These are phyloP conservation scores for Leccinum incarnatum DNA, from an alignment of 768 basidiomycete genomes.

Conservation along the genomic window DNA sequence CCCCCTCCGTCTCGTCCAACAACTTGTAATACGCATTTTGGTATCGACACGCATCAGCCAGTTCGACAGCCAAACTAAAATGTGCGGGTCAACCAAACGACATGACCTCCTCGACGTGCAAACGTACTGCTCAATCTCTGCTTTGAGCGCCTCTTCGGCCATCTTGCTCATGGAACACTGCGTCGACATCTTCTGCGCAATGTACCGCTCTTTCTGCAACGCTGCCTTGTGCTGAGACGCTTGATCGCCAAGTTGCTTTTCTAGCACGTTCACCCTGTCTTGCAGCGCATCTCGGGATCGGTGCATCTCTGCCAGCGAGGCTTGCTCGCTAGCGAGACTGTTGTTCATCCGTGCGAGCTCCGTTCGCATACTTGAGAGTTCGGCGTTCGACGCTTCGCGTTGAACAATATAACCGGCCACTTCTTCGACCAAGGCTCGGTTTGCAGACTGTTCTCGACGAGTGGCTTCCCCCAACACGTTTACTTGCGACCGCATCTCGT, in stretches of 20 bases:
- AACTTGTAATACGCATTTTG: slow-evolving; percentile 70
- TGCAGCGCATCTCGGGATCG: slow-evolving; percentile 25
- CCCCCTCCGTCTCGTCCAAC: slow-evolving; percentile 57
- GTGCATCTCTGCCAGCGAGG: slow-evolving; percentile 15
- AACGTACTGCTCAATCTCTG: slow-evolving; percentile 67
- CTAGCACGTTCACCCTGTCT: slow-evolving; percentile 25
- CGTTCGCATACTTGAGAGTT: slow-evolving; percentile 39
- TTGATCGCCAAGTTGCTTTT: slow-evolving; percentile 32
- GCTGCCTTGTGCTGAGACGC: slow-evolving; percentile 33
- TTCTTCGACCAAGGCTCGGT: slow-evolving; percentile 30
- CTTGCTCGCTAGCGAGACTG: slow-evolving; percentile 22
- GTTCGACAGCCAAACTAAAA: slow-evolving; percentile 44
- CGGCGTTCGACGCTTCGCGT: slow-evolving; percentile 41
- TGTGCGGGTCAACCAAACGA: slow-evolving; percentile 1
- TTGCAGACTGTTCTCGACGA: slow-evolving; percentile 17
- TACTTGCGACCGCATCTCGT: slow-evolving; percentile 31
- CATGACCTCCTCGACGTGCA: neutral
- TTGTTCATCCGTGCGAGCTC: slow-evolving; percentile 32
- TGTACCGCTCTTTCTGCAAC: slow-evolving; percentile 47
- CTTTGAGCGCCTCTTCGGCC: slow-evolving; percentile 65
- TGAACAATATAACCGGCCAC: slow-evolving; percentile 40
- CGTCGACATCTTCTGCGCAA: slow-evolving; percentile 44
- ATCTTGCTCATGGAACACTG: slow-evolving; percentile 55
- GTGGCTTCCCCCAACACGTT: slow-evolving; percentile 7
- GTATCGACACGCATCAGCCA: slow-evolving; percentile 61